Conservation (phyloP, 306 rosid genomes). For the Quercus robur region DNA sequence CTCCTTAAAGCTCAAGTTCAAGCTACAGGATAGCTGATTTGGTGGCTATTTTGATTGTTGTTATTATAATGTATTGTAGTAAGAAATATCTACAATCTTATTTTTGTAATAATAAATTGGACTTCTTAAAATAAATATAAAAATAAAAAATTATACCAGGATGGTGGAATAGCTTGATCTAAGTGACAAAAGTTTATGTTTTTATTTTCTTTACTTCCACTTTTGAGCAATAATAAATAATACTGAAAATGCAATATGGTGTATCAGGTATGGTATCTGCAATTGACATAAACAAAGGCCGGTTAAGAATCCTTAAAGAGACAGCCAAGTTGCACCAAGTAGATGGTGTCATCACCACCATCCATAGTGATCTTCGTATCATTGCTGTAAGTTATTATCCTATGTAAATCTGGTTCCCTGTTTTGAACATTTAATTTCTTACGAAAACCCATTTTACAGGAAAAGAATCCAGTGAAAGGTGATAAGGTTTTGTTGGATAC, state of each 20-base stretch:
- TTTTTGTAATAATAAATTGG: neutral
- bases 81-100: neutral
- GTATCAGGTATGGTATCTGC: constrained; percentile 70
- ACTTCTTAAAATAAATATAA: neutral
- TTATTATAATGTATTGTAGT: neutral
- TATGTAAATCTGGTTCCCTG: neutral
- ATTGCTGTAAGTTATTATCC: constrained; percentile 46
- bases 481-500: constrained; percentile 83
- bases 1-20: neutral
- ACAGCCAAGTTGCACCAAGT: constrained; percentile 75
- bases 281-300: constrained; percentile 66
- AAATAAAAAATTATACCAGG: no score
- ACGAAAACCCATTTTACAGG: constrained; percentile 37
- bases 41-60: neutral
- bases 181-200: neutral
- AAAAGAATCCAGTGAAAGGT: constrained; percentile 38
- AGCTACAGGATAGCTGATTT: neutral
- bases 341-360: constrained; percentile 55
- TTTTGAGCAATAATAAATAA: neutral
- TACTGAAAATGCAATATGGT: constrained; percentile 8
- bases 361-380: constrained; percentile 63
- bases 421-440: constrained; percentile 3
- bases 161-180: neutral
- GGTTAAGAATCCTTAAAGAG: constrained; percentile 85
- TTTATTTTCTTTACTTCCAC: neutral